Evolutionary conservation across 257 asterid species (phyloP).

Genomic region (Verbena officinalis): DNA sequence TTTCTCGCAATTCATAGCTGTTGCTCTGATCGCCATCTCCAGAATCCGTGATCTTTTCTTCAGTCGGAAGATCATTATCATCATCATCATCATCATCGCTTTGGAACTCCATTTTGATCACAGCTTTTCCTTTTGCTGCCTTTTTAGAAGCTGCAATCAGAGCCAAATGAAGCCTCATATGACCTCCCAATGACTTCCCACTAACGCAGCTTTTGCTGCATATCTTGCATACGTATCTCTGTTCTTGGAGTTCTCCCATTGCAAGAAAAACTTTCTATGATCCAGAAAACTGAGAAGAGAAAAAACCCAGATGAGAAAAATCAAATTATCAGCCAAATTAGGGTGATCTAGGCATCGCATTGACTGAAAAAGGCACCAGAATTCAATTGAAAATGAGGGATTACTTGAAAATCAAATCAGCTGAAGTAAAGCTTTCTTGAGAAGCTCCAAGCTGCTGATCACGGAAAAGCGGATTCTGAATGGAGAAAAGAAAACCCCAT

Average conservation of each 20-base stretch:
- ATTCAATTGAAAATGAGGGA: slow-evolving; percentile 17
- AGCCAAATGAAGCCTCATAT: slow-evolving; percentile 79
- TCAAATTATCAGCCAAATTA: slow-evolving; percentile 1
- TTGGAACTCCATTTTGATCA: slow-evolving; percentile 30
- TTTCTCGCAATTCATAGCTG: slow-evolving; percentile 62
- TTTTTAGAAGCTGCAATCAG: slow-evolving; percentile 63
- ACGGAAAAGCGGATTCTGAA: slow-evolving; percentile 19
- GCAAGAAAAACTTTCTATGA: slow-evolving; percentile 9
- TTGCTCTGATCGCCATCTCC: slow-evolving; percentile 43
- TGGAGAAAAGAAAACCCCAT: slow-evolving; percentile 16
- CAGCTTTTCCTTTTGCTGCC: slow-evolving; percentile 33
- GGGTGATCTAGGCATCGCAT: slow-evolving; percentile 27
- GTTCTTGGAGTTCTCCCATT: slow-evolving; percentile 53
- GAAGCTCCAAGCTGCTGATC: neutral
- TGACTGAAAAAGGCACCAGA: slow-evolving; percentile 27
- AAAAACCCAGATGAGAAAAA: slow-evolving; percentile 29
- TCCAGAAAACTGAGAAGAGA: slow-evolving; percentile 35
- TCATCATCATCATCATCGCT: slow-evolving; percentile 31
- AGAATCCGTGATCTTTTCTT: slow-evolving; percentile 35
- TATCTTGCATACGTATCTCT: slow-evolving; percentile 61
- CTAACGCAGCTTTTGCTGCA: slow-evolving; percentile 67
- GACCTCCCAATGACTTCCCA: slow-evolving; percentile 94
- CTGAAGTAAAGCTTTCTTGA: slow-evolving; percentile 28
- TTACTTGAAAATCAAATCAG: slow-evolving; percentile 35
- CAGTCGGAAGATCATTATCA: slow-evolving; percentile 26